Base-by-base conservation (phyloP, 345 rosid genomes). In the Pistacia integerrima region DNA sequence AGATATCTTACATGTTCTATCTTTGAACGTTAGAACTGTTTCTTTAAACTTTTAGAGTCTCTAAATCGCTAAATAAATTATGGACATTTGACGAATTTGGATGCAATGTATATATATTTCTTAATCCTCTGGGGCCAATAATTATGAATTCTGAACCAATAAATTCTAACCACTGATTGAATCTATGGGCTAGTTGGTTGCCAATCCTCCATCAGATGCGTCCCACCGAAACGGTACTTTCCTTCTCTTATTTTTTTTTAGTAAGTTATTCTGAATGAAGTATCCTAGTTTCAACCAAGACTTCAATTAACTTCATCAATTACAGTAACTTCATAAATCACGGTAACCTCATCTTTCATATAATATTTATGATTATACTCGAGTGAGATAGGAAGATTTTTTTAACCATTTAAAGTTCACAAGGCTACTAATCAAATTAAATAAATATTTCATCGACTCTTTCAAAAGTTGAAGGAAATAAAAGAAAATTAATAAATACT, bases 151-250 rank as follows among this genome's bases (percentile, higher is more conserved):
- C 22, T 25, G 1, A 25, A 25, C 25, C 25, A 25, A 25, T 25
- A 25, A 25, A 25, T 25, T 72, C 9, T 52, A 55, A 22, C 30
- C 18, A 60, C 8, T 25, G 68, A 73, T 69, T 78, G 36, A 35
- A 16, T 28, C 9, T 35, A 38, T 16, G 38, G 46, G 3, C 59
- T 9, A 41, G 52, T 35, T 33, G 56, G 30, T 55, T 56, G 51
- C 69, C 69, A 33, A 48, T 66, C 44, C 57, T 55, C 25, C 33
- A 20, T 61, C 36, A 67, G 7, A 17, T 13, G n/a, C 41, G 79
- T 69, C 46, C 77, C 70, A 60, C 59, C 60, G 30, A 30, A 62
- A n/a, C 56, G 67, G 46, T 17, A 78, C 57, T 6, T 44, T 28
- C 60, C 41, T 49, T 11, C 5, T 20, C 36, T 13, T 28, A 7